Base-by-base conservation (phyloP, 2,329 filamentous ascomycete species). In the Xylariaceae sp. region DNA sequence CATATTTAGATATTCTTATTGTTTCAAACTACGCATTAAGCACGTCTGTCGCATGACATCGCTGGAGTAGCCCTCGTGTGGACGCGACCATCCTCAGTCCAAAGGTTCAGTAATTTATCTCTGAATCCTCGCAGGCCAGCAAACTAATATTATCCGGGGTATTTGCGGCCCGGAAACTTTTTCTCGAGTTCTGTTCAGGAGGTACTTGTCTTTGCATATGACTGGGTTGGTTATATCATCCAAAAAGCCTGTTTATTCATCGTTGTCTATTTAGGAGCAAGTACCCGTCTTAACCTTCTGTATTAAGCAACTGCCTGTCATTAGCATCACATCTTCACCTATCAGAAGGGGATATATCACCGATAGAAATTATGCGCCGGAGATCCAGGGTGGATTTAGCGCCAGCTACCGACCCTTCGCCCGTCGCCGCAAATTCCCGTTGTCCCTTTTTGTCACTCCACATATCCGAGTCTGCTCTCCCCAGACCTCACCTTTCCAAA, bases 401-500 rank as follows among this genome's bases (percentile, higher is more conserved):
- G 61, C 57, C 60, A 52, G 52, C 56, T 59, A 52, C 60, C 50
- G 59, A 63, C 53, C 65, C 62, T 60, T 64, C 60, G 59, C 63
- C 57, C 52, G 62, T 66, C 60, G 53, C 55, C 60, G 53, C 55
- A 57, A 58, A 51, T 59, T 59, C 61, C 60, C 61, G 46, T 53
- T 60, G 54, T 49, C 49, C 65, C 48, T 61, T 62, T 40, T 59
- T 67, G 46, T 63, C 64, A 52, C 52, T 69, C 50, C 57, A 59
- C 48, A 54, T 57, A 50, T 46, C 61, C 49, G 61, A 65, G 53
- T 23, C 56, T 59, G 48, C 53, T 54, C 52, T 54, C 56, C 41
- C 58, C 56, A 62, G 58, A 41, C 44, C 54, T 56, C 60, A 40
- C 32, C 56, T 63, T 47, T 67, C 66, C 63, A 66, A 69, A 67